phyloP scores from a whole-genome alignment of 306 rosid species.

The peach (Prunus persica) region Prunus_persica_NCBIv2 NC_034009.1:32211501-32212000 shows the following conservation, averaged over 20 bases:
- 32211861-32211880: neutral
- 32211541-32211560: neutral
- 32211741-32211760: neutral
- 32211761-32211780: neutral
- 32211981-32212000: constrained; percentile 60
- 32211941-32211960: constrained; percentile 67
- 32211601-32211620: neutral
- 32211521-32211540: neutral
- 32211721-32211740: neutral
- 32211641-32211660: neutral
- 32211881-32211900: neutral
- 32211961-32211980: constrained; percentile 70
- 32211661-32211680: neutral
- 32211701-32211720: neutral
- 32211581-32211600: neutral
- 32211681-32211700: neutral
- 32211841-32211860: neutral
- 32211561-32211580: neutral
- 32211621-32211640: neutral
- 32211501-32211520: neutral
- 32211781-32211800: neutral
- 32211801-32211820: neutral
- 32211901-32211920: neutral
- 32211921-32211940: constrained; percentile 38
- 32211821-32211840: neutral